Percentiles rank a stretch among this genome's conserved stretches.
phyloP scores from a whole-genome alignment of 306 rosid genomes.

The Quercus suber region DNA sequence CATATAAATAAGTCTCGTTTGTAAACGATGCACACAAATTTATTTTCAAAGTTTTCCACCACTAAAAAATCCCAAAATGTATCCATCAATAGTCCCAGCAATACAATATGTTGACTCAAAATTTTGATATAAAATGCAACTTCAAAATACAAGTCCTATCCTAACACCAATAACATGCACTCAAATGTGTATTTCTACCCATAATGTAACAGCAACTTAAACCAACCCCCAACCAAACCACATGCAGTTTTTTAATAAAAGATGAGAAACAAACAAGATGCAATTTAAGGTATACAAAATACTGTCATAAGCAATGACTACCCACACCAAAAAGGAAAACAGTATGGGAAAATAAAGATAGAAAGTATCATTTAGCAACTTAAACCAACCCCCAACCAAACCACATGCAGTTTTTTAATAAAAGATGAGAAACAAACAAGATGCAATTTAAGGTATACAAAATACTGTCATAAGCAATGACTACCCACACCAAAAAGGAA shows the following conservation, averaged over 20 bases:
- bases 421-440: neutral
- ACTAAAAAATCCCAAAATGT: neutral
- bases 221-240: no score
- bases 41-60: neutral
- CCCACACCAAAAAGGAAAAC: neutral
- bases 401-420: no score
- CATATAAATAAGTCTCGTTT: neutral
- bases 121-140: neutral
- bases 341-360: neutral
- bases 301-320: neutral
- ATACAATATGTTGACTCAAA: neutral
- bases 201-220: no score
- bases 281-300: conserved; percentile 16
- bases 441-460: conserved; percentile 16
- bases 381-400: no score
- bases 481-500: neutral
- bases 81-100: neutral
- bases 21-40: neutral
- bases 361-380: neutral
- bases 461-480: neutral
- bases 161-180: neutral
- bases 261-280: neutral
- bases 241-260: no score
- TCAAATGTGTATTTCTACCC: neutral
- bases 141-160: neutral